phyloP scores from a whole-genome alignment of 805 yeast species.

The Ogataea trehalophila region DNA sequence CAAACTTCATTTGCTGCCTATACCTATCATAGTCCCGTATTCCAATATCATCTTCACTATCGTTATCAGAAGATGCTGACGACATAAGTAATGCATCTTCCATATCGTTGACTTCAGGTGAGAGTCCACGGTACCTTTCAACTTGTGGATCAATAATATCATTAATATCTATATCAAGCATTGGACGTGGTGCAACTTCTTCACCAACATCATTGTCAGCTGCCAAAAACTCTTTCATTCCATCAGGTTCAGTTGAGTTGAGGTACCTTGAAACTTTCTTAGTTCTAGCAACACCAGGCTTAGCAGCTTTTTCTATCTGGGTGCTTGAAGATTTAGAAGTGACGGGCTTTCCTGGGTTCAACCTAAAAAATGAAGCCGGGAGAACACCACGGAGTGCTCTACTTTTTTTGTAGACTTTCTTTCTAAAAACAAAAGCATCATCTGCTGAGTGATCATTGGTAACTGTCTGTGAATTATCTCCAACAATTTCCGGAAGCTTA shows the following conservation, averaged over 20 bases:
- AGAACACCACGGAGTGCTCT: conserved; percentile 24
- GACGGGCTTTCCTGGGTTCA: background rate
- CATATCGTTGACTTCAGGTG: conserved; percentile 2
- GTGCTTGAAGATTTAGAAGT: background rate
- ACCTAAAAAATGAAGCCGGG: conserved; percentile 22
- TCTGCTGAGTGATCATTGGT: conserved; percentile 6
- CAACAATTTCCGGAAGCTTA: background rate
- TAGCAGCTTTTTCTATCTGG: background rate
- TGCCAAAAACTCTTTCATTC: conserved; percentile 11
- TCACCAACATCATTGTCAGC: conserved; percentile 7
- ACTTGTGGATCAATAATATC: background rate
- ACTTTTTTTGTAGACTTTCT: conserved; percentile 14
- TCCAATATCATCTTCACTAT: conserved; percentile 4
- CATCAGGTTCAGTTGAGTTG: background rate
- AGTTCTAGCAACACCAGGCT: conserved; percentile 19
- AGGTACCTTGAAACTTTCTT: conserved; percentile 2
- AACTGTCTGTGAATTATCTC: background rate
- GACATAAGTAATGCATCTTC: conserved; percentile 9
- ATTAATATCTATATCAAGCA: background rate
- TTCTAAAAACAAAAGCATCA: conserved; percentile 18
- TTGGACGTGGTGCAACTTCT: background rate
- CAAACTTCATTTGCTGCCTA: background rate
- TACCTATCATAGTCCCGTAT: conserved; percentile 7
- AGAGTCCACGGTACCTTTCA: background rate
- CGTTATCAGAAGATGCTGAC: conserved; percentile 11